Conservation (phyloP, 257 asterid species). For the Solanum acaule region DNA sequence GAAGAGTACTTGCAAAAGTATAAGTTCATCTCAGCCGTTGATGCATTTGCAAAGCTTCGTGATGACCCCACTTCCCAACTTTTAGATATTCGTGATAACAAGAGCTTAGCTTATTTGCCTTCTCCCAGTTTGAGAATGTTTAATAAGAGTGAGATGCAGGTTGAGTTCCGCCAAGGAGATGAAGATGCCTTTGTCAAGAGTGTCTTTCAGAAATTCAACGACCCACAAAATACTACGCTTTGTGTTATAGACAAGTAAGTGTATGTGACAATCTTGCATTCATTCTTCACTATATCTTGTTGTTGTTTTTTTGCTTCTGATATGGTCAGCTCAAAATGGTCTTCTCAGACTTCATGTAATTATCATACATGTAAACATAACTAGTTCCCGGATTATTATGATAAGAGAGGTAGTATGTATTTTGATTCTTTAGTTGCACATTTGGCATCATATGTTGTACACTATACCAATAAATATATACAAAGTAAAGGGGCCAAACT, state of each 20-base stretch:
- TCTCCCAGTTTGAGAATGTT: constrained; percentile 74
- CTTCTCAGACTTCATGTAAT: not conserved
- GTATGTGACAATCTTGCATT: not conserved
- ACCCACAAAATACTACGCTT: constrained; percentile 47
- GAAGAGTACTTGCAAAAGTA: constrained; percentile 65
- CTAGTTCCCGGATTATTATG: not conserved
- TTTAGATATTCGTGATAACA: constrained; percentile 72
- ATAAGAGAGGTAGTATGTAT: not conserved
- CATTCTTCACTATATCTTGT: not conserved
- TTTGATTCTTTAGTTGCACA: not conserved
- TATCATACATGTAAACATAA: not conserved
- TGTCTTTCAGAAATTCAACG: constrained; percentile 44
- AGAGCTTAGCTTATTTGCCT: constrained; percentile 48
- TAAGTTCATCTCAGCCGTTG: constrained; percentile 63
- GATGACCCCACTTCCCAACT: constrained; percentile 61
- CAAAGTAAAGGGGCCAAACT: not conserved
- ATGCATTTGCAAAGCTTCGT: constrained; percentile 78
- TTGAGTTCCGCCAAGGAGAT: constrained; percentile 58
- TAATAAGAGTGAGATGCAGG: constrained; percentile 55
- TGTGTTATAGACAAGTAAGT: constrained; percentile 91
- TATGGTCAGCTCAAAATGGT: not conserved
- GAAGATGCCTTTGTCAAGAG: constrained; percentile 66
- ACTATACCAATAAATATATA: not conserved
- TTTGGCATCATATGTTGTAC: not conserved
- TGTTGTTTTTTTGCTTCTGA: not conserved